phyloP scores from a whole-genome alignment of 768 basidiomycete species.

The Asterophora lycoperdoides region DNA sequence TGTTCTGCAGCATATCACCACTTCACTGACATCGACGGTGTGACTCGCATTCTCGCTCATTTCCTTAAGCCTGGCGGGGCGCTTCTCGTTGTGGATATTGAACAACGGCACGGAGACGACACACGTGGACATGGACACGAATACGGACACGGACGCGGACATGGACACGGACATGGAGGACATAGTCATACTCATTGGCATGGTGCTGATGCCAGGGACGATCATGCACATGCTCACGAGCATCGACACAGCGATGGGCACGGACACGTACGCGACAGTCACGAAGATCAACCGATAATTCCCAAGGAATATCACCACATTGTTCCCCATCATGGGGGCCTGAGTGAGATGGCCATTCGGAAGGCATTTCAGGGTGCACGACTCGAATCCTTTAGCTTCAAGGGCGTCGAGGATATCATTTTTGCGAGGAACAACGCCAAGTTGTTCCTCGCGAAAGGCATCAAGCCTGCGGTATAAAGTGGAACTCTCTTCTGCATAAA shows the following conservation, averaged over 20 bases:
- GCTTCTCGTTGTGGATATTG: constrained; percentile 54
- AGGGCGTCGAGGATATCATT: constrained; percentile 32
- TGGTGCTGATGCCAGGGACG: too few species aligned
- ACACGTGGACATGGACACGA: constrained; percentile 1
- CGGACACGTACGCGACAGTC: too few species aligned
- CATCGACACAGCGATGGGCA: too few species aligned
- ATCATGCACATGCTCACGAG: too few species aligned
- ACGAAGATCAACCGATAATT: constrained; percentile 19
- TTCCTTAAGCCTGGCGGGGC: constrained; percentile 61
- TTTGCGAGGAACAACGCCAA: constrained; percentile 29
- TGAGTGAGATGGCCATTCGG: constrained; percentile 45
- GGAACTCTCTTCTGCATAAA: not conserved
- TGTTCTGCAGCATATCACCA: constrained; percentile 69
- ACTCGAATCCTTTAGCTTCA: constrained; percentile 40
- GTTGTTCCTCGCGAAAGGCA: constrained; percentile 57
- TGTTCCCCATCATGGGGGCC: constrained; percentile 53
- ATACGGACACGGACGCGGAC: constrained; percentile 1
- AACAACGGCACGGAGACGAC: constrained; percentile 12
- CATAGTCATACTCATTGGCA: too few species aligned
- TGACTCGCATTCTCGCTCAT: constrained; percentile 47
- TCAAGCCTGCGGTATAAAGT: constrained; percentile 22
- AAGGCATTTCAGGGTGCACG: constrained; percentile 50
- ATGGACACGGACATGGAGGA: not conserved
- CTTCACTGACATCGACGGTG: constrained; percentile 44
- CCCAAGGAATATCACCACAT: constrained; percentile 34